phyloP scores from a whole-genome alignment of 106 monocot genomes.

The Dioscorea zingiberensis region DNA sequence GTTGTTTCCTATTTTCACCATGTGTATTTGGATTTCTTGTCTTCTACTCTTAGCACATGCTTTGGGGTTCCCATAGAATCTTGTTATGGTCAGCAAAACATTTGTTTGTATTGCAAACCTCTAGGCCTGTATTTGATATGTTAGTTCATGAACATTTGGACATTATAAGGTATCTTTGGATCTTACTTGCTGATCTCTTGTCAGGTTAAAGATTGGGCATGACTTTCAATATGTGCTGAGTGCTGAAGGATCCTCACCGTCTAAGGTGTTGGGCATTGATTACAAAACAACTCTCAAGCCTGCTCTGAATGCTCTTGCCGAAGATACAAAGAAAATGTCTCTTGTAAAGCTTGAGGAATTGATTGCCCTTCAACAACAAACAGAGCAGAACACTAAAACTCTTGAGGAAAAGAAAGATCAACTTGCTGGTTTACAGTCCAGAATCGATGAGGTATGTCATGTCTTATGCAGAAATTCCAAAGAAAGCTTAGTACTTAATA shows the following conservation, averaged over 20 bases:
- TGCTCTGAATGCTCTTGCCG: conserved; percentile 44
- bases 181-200: conserved; percentile 3
- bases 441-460: conserved; percentile 48
- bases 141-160: too few relatives aligned
- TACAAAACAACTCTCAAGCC: conserved; percentile 74
- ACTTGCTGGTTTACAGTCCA: conserved; percentile 32
- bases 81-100: too few relatives aligned
- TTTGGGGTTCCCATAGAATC: too few relatives aligned
- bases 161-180: too few relatives aligned
- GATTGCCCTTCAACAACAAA: conserved; percentile 42
- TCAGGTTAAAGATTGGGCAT: conserved; percentile 69
- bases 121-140: too few relatives aligned
- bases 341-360: conserved; percentile 54
- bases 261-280: conserved; percentile 51
- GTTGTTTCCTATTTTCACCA: too few relatives aligned
- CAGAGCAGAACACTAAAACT: conserved; percentile 35
- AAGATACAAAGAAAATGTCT: conserved; percentile 49
- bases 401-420: conserved; percentile 50
- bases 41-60: too few relatives aligned
- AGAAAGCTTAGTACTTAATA: too few relatives aligned
- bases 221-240: conserved; percentile 59
- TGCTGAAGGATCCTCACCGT: conserved; percentile 59
- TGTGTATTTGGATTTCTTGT: too few relatives aligned
- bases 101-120: too few relatives aligned
- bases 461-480: too few relatives aligned